Conservation (phyloP, 2,329 filamentous ascomycete genomes). For the Diaporthe sp. region DNA sequence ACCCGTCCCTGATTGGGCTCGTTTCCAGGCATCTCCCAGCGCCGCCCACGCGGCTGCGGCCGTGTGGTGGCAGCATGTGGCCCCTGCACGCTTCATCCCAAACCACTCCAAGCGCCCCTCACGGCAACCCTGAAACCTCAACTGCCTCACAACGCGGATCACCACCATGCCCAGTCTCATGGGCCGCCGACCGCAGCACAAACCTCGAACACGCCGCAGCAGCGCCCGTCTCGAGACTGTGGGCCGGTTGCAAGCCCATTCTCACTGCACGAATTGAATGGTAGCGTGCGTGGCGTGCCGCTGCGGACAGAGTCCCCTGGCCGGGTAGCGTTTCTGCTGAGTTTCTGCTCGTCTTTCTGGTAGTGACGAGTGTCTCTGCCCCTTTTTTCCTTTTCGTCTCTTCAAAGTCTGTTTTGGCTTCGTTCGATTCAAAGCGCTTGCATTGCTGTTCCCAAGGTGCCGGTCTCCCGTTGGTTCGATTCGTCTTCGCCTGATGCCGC, state of each 20-base stretch:
- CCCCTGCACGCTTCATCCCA: slow-evolving; percentile 36
- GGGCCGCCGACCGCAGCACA: slow-evolving; percentile 14
- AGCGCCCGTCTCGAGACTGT: slow-evolving; percentile 28
- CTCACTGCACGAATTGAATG: background rate
- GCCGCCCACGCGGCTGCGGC: slow-evolving; percentile 20
- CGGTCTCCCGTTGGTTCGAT: slow-evolving; percentile 28
- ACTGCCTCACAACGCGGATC: slow-evolving; percentile 34
- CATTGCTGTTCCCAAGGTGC: slow-evolving; percentile 22
- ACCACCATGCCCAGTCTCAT: slow-evolving; percentile 18
- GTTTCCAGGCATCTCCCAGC: slow-evolving; percentile 19
- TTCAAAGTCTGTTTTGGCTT: slow-evolving; percentile 33
- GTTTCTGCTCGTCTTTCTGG: slow-evolving; percentile 35
- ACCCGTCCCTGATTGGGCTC: slow-evolving; percentile 24
- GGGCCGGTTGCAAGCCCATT: slow-evolving; percentile 25
- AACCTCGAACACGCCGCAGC: slow-evolving; percentile 37
- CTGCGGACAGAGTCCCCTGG: slow-evolving; percentile 15
- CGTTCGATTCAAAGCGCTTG: slow-evolving; percentile 25
- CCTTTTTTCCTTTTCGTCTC: slow-evolving; percentile 25
- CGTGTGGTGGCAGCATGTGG: slow-evolving; percentile 25
- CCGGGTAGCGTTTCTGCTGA: slow-evolving; percentile 33
- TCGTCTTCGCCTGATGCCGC: slow-evolving; percentile 16
- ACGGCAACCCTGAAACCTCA: slow-evolving; percentile 31
- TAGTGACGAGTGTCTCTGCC: slow-evolving; percentile 21
- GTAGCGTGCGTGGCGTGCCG: slow-evolving; percentile 6
- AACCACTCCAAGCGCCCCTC: slow-evolving; percentile 16